Percentiles rank a stretch among this genome's conserved stretches.
phyloP scores from a whole-genome alignment of 176 grass and related monocot genomes.

The Areca catechu region DNA sequence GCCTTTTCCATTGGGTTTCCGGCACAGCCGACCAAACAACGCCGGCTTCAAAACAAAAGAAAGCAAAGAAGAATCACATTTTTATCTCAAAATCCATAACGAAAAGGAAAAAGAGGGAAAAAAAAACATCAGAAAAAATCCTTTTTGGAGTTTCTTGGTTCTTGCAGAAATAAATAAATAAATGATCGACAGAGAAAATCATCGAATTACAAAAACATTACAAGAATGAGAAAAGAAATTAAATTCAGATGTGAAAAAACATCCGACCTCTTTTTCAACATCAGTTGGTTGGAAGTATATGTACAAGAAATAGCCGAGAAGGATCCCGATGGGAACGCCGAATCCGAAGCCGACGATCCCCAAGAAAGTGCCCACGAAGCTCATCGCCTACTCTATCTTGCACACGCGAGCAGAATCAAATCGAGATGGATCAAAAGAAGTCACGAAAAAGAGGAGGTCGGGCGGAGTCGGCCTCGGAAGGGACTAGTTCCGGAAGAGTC shows the following conservation, averaged over 20 bases:
- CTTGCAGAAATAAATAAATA: no score
- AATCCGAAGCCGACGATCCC: conserved; percentile 31
- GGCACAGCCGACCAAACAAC: no score
- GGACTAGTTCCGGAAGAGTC: no score
- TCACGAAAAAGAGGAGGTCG: neutral
- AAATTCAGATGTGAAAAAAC: neutral
- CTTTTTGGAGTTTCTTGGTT: no score
- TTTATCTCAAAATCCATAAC: no score
- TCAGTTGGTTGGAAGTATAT: conserved; percentile 29
- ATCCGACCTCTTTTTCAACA: conserved; percentile 11
- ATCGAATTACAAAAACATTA: neutral
- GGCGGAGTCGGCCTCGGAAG: neutral
- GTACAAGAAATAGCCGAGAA: conserved; percentile 37
- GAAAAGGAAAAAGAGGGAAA: no score
- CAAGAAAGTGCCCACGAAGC: conserved; percentile 28
- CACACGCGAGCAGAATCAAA: conserved; percentile 8
- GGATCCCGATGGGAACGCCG: conserved; percentile 27
- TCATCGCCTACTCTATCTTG: conserved; percentile 16
- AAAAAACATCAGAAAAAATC: no score
- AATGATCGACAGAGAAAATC: no score
- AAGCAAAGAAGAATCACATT: no score
- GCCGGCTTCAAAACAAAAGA: no score
- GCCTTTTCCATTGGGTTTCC: no score
- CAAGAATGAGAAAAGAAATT: neutral
- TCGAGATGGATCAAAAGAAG: neutral